phyloP scores from a whole-genome alignment of 2,329 filamentous ascomycete species.

The Clonostachys byssicola region DNA sequence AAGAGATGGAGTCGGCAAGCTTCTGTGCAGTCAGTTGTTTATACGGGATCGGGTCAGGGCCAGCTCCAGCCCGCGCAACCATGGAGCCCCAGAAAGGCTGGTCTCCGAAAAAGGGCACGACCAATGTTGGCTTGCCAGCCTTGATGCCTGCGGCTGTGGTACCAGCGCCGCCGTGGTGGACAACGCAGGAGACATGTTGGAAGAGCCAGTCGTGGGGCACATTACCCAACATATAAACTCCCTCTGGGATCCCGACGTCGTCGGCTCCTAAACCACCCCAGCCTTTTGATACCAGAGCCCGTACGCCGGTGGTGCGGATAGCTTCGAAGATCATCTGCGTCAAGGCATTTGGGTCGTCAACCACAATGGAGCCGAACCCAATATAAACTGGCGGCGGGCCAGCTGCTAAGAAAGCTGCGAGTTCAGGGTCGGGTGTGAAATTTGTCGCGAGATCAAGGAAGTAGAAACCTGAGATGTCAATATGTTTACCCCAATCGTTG shows the following conservation, averaged over 20 bases:
- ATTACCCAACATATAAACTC: conserved; percentile 80
- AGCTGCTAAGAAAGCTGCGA: conserved; percentile 61
- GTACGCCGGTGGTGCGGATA: conserved; percentile 59
- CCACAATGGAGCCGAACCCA: conserved; percentile 79
- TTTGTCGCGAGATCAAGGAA: conserved; percentile 66
- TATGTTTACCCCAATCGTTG: conserved; percentile 68
- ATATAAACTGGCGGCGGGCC: conserved; percentile 76
- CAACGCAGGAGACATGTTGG: conserved; percentile 72
- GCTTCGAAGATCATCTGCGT: conserved; percentile 71
- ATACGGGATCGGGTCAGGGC: conserved; percentile 65
- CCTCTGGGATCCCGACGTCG: conserved; percentile 63
- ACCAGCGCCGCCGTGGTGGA: conserved; percentile 84
- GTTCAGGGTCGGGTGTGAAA: conserved; percentile 61
- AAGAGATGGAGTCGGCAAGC: conserved; percentile 59
- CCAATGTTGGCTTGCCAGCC: conserved; percentile 72
- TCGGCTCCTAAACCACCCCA: conserved; percentile 83
- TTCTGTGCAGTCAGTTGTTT: conserved; percentile 63
- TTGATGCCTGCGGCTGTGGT: conserved; percentile 86
- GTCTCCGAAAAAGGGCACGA: conserved; percentile 85
- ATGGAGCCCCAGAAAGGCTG: conserved; percentile 82
- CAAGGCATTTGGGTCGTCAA: conserved; percentile 69
- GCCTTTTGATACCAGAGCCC: conserved; percentile 80
- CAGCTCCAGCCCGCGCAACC: conserved; percentile 68
- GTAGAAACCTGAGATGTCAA: conserved; percentile 73
- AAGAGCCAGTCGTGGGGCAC: conserved; percentile 90